phyloP scores from a whole-genome alignment of 306 rosid species.

The Datisca glomerata region DNA sequence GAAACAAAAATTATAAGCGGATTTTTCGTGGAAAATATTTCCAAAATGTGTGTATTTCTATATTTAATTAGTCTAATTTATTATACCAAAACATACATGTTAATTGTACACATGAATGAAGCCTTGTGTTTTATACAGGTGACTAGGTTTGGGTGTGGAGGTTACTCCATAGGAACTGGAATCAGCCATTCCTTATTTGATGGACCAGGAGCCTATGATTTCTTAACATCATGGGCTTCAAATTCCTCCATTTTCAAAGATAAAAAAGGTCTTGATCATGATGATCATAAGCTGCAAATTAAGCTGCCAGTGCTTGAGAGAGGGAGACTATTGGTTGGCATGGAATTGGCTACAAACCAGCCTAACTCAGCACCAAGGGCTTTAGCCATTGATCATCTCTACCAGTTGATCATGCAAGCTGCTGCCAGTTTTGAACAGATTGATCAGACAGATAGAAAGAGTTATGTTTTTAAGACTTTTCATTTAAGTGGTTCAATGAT shows the following conservation, averaged over 20 bases:
- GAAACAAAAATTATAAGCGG: no score
- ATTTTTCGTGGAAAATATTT: no score
- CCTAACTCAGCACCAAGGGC: constrained; percentile 11
- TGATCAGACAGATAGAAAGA: constrained; percentile 12
- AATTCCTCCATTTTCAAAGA: constrained; percentile 29
- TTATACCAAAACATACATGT: no score
- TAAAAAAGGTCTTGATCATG: constrained; percentile 4
- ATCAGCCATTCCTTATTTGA: constrained; percentile 68
- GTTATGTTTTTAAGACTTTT: constrained; percentile 39
- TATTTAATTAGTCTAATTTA: no score
- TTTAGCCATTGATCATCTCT: constrained; percentile 51
- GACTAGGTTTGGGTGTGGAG: constrained; percentile 75
- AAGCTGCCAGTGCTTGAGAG: constrained; percentile 71
- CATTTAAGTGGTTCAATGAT: constrained; percentile 33
- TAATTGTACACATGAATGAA: no score
- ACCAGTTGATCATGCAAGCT: constrained; percentile 53
- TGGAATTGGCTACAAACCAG: not conserved
- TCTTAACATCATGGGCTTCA: constrained; percentile 62
- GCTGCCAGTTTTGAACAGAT: constrained; percentile 3
- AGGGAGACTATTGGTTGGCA: constrained; percentile 25
- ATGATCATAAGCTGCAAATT: constrained; percentile 22
- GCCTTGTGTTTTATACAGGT: constrained; percentile 43
- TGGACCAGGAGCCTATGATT: constrained; percentile 58
- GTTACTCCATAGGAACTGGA: constrained; percentile 61
- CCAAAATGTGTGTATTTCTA: no score